Conservation (phyloP, 345 rosid genomes). For the Moringa oleifera region DNA sequence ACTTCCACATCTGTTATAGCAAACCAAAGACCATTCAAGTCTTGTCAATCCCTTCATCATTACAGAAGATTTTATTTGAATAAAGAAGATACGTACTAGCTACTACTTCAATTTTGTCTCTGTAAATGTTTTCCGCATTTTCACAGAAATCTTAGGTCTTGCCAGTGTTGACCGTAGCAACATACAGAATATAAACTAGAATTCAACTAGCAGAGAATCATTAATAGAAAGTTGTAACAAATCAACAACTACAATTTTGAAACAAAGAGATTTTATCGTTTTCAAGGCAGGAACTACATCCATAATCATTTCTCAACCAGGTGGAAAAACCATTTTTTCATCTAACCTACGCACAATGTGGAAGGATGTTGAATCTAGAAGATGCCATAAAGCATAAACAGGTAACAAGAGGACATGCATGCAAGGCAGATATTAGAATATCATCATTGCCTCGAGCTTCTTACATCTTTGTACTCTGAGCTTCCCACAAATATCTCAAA, state of each 20-base stretch:
- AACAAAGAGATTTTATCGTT: background rate
- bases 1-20: constrained; percentile 62
- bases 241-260: background rate
- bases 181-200: background rate
- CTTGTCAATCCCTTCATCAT: background rate
- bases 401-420: background rate
- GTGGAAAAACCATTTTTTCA: background rate
- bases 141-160: background rate
- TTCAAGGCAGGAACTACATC: background rate
- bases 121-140: background rate
- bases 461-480: constrained; percentile 65
- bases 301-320: background rate
- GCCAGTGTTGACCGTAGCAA: background rate
- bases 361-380: background rate
- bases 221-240: too few species aligned
- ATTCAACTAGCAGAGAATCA: background rate
- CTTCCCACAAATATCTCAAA: constrained; percentile 58
- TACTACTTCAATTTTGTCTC: background rate
- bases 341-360: background rate
- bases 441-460: constrained; percentile 9
- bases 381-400: background rate
- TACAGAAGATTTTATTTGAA: too few species aligned
- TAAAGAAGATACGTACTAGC: background rate
- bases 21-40: constrained; percentile 13
- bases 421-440: too few species aligned